phyloP scores from a whole-genome alignment of 2,329 filamentous ascomycete species.

The Aspergillus novofumigatus region DNA sequence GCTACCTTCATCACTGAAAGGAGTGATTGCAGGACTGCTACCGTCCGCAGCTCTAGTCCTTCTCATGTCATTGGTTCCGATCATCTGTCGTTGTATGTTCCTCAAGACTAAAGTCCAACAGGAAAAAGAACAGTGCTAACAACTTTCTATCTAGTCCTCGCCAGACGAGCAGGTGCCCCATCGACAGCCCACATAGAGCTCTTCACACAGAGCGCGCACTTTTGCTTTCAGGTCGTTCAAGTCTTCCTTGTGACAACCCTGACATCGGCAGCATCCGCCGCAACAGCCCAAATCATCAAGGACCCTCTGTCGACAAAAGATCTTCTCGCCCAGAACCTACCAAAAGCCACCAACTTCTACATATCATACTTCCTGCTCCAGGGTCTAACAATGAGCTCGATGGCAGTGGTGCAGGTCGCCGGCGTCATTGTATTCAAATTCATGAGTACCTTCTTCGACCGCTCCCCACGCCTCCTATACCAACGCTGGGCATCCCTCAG shows the following conservation, averaged over 20 bases:
- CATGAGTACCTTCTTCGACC: slow-evolving; percentile 67
- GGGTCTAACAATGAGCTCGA: slow-evolving; percentile 71
- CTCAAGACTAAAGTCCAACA: background rate
- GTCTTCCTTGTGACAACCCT: slow-evolving; percentile 86
- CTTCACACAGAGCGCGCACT: slow-evolving; percentile 87
- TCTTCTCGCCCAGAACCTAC: slow-evolving; percentile 70
- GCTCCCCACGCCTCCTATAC: slow-evolving; percentile 69
- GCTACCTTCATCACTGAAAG: slow-evolving; percentile 67
- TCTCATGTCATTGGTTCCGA: slow-evolving; percentile 80
- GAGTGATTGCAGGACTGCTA: slow-evolving; percentile 77
- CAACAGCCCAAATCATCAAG: slow-evolving; percentile 60
- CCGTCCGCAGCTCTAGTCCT: slow-evolving; percentile 75
- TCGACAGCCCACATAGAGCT: slow-evolving; percentile 77
- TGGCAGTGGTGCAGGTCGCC: slow-evolving; percentile 66
- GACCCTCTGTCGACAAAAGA: slow-evolving; percentile 61
- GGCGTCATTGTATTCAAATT: slow-evolving; percentile 70
- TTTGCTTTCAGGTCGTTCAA: slow-evolving; percentile 68
- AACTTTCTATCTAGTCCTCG: slow-evolving; percentile 54
- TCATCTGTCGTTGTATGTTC: slow-evolving; percentile 68
- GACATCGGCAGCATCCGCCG: slow-evolving; percentile 72
- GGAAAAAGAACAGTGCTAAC: background rate
- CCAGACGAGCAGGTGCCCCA: slow-evolving; percentile 73
- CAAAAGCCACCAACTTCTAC: slow-evolving; percentile 89
- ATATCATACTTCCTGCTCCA: slow-evolving; percentile 93
- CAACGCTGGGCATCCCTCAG: slow-evolving; percentile 68